Conservation (phyloP, 306 rosid genomes). For the Cucurbita ficifolia region DNA sequence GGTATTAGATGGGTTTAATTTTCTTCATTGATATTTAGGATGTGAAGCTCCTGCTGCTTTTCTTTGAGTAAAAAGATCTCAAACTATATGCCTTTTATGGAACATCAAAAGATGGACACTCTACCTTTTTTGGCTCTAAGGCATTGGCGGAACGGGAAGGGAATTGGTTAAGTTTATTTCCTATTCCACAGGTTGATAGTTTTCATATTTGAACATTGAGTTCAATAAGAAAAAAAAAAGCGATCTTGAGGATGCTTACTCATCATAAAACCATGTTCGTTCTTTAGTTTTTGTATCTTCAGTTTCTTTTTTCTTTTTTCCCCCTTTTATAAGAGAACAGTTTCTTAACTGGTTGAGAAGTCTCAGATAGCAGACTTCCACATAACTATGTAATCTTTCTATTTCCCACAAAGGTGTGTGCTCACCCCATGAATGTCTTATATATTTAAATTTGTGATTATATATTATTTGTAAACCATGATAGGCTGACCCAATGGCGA, state of each 20-base stretch:
- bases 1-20: constrained; percentile 27
- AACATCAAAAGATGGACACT: background rate
- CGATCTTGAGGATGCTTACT: background rate
- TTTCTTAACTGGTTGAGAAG: background rate
- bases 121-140: background rate
- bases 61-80: background rate
- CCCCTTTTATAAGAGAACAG: background rate
- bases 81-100: background rate
- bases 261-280: background rate
- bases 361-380: background rate
- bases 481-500: background rate
- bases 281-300: background rate
- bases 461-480: background rate
- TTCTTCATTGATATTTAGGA: background rate
- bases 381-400: background rate
- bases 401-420: background rate
- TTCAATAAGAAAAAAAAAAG: background rate
- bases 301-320: background rate
- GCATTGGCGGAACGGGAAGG: background rate
- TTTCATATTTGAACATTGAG: background rate
- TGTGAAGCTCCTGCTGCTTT: background rate
- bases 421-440: background rate
- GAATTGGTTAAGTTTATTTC: background rate
- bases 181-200: background rate
- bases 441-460: background rate